A percentile compares a stretch with the other conserved stretches of the same genome.
These are phyloP conservation scores for Starmerella etchellsii DNA, from an alignment of 805 yeast genomes.

Conservation along the genomic window DNA sequence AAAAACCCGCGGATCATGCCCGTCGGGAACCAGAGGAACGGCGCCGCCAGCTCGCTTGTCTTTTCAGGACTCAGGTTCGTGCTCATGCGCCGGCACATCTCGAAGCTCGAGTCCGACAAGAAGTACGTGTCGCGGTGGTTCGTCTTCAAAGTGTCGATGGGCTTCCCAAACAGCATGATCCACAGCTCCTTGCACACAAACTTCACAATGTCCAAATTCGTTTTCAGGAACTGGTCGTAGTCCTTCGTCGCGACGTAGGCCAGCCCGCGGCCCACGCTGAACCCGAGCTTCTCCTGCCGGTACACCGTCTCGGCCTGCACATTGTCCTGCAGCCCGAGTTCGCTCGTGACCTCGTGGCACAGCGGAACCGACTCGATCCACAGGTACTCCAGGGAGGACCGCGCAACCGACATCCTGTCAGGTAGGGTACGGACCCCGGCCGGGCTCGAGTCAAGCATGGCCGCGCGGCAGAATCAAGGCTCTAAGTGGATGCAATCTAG, in stretches of 20 bases:
- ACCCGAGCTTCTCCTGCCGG: constrained; percentile 61
- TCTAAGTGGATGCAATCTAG: no score
- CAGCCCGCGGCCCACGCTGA: constrained; percentile 48
- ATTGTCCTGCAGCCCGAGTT: constrained; percentile 26
- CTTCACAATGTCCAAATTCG: constrained; percentile 73
- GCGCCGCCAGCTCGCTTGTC: constrained; percentile 27
- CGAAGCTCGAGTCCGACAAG: constrained; percentile 54
- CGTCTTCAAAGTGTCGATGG: constrained; percentile 82
- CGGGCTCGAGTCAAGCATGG: no score
- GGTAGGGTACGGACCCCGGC: no score
- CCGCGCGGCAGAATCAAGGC: no score
- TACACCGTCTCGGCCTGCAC: constrained; percentile 39
- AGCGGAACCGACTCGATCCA: constrained; percentile 68
- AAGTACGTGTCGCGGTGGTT: constrained; percentile 82
- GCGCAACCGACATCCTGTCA: constrained; percentile 22
- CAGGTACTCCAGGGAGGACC: constrained; percentile 41
- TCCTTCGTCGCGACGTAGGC: constrained; percentile 36
- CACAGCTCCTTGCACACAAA: constrained; percentile 87
- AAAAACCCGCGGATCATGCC: constrained; percentile 66
- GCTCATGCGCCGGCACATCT: constrained; percentile 39
- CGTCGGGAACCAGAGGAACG: constrained; percentile 57
- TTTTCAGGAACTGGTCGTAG: constrained; percentile 37
- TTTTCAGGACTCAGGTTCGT: constrained; percentile 25
- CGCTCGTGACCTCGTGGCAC: constrained; percentile 48
- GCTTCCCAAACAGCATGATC: constrained; percentile 67